A percentile compares a stretch with the other conserved stretches of the same genome.
Evolutionary conservation across 129 eudicot species (phyloP).

Genomic region (Smallanthus sonchifolius): DNA sequence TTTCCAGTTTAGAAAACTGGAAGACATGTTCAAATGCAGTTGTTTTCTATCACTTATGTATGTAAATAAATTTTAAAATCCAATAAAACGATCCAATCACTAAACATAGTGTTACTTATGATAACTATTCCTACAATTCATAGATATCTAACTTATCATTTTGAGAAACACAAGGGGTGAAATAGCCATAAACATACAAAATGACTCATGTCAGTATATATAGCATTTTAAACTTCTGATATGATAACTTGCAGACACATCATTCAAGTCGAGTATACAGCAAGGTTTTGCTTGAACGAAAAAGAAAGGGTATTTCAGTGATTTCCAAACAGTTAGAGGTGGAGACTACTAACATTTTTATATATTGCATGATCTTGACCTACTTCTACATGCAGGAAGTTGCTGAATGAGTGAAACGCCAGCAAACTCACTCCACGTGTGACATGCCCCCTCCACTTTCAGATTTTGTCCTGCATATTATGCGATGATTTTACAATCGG

Average conservation of each 20-base stretch:
- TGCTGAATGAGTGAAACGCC: constrained; percentile 6
- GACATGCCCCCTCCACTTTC: constrained; percentile 84
- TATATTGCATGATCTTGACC: constrained; percentile 12
- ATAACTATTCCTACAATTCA: not conserved
- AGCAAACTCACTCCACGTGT: constrained; percentile 59
- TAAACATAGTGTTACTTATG: not conserved
- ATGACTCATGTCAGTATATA: constrained; percentile 10
- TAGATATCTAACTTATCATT: not conserved
- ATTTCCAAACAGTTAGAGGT: constrained; percentile 9
- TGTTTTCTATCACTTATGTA: not conserved
- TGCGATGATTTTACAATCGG: constrained; percentile 1
- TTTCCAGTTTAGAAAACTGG: not conserved
- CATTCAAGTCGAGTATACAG: constrained; percentile 11
- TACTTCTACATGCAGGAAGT: constrained; percentile 6
- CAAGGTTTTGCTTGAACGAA: constrained; percentile 10
- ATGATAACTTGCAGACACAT: constrained; percentile 12
- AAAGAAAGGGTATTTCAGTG: constrained; percentile 1
- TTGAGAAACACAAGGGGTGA: not conserved
- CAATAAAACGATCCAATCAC: not conserved
- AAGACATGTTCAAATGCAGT: not conserved
- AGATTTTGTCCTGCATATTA: constrained; percentile 62
- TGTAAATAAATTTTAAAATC: not conserved
- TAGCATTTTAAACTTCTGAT: constrained; percentile 7
- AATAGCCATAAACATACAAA: constrained; percentile 10
- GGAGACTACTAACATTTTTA: constrained; percentile 17